Evolutionary conservation across 108 stramenopile genomes (phyloP).

Genomic region (Mediolabrus comicus): DNA sequence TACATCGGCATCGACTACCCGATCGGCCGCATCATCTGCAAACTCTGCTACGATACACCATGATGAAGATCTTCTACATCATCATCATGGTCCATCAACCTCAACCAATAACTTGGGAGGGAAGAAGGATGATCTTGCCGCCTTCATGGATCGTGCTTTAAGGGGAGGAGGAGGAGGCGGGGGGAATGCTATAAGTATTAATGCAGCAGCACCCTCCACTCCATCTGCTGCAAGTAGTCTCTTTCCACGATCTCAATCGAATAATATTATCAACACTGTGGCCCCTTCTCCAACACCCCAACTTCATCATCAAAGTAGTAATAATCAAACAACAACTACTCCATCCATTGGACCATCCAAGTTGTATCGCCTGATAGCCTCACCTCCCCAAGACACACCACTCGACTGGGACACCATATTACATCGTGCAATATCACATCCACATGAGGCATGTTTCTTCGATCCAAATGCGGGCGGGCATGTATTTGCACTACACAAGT

Average conservation of each 20-base stretch:
- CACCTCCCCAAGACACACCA: constrained; percentile 11
- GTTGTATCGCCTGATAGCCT: constrained; percentile 28
- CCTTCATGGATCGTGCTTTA: too few relatives aligned
- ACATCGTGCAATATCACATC: constrained; percentile 16
- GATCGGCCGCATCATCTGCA: too few relatives aligned
- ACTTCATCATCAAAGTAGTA: too few relatives aligned
- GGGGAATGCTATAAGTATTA: too few relatives aligned
- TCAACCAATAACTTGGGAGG: too few relatives aligned
- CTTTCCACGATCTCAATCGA: not conserved
- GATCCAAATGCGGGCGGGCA: constrained; percentile 34
- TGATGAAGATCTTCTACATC: too few relatives aligned
- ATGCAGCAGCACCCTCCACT: not conserved
- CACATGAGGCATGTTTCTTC: constrained; percentile 39
- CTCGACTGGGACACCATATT: constrained; percentile 19
- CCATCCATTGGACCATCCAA: constrained; percentile 19
- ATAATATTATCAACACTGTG: not conserved
- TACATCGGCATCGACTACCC: not conserved
- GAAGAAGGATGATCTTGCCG: too few relatives aligned
- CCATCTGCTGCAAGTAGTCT: not conserved
- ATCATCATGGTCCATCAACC: too few relatives aligned
- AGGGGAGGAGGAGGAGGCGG: not conserved
- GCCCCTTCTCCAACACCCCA: not conserved
- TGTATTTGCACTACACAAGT: constrained; percentile 33
- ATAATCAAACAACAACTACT: not conserved
- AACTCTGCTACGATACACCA: too few relatives aligned